Conservation (phyloP, 164 flowering plant species). For the Piper longum region DNA sequence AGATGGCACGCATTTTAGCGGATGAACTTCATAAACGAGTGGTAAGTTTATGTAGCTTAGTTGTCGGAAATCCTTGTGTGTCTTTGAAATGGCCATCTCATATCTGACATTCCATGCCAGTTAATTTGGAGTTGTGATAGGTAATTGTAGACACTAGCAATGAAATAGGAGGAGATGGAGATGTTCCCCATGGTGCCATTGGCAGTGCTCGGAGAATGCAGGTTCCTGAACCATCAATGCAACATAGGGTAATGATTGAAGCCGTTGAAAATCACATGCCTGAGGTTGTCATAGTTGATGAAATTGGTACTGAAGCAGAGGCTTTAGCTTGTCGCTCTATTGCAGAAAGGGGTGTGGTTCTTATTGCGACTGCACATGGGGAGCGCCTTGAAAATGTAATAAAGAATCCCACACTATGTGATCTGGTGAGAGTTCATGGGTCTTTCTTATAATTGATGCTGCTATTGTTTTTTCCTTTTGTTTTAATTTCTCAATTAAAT, state of each 20-base stretch:
- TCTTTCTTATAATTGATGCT: no score
- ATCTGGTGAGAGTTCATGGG: conserved; percentile 30
- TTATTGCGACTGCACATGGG: conserved; percentile 69
- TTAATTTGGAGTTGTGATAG: conserved; percentile 17
- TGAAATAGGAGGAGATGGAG: conserved; percentile 75
- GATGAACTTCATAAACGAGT: conserved; percentile 37
- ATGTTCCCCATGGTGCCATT: conserved; percentile 60
- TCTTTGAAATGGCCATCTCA: not conserved
- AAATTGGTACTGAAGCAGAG: conserved; percentile 66
- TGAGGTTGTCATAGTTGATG: conserved; percentile 68
- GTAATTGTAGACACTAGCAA: conserved; percentile 71
- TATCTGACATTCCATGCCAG: conserved; percentile 3
- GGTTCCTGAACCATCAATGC: conserved; percentile 57
- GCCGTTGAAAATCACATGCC: conserved; percentile 84
- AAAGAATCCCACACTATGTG: conserved; percentile 46
- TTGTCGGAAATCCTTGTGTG: not conserved
- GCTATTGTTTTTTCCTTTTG: no score
- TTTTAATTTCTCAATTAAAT: no score
- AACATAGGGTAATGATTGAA: conserved; percentile 63
- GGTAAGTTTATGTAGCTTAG: not conserved
- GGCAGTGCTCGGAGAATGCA: conserved; percentile 69
- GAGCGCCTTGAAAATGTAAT: conserved; percentile 45
- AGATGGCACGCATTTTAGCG: conserved; percentile 53
- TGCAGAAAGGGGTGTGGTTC: conserved; percentile 69
- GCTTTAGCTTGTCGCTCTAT: conserved; percentile 61